Evolutionary conservation across 441 rosid genomes (phyloP).

Genomic region (Eutrema salsugineum): DNA sequence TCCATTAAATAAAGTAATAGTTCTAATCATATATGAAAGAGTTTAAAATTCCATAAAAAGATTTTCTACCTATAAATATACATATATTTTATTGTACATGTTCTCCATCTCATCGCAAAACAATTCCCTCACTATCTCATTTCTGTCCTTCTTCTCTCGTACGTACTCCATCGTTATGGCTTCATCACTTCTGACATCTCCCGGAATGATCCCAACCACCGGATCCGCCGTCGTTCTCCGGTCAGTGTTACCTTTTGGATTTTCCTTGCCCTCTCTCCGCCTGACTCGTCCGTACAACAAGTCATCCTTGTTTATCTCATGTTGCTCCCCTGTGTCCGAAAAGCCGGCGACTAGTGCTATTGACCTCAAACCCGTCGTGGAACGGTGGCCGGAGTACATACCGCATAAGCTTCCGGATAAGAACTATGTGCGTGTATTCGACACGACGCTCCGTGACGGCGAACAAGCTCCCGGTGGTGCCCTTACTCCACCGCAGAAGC

Average conservation of each 20-base stretch:
- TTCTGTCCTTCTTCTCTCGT: background rate
- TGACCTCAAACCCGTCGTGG: constrained; percentile 14
- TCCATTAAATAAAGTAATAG: background rate
- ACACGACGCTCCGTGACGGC: constrained; percentile 96
- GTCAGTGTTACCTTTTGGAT: constrained; percentile 11
- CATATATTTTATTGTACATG: background rate
- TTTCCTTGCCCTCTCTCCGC: background rate
- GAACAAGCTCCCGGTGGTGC: constrained; percentile 96
- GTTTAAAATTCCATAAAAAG: background rate
- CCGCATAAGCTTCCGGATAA: constrained; percentile 66
- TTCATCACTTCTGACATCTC: constrained; percentile 16
- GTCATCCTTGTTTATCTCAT: background rate
- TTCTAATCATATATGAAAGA: background rate
- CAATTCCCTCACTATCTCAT: background rate
- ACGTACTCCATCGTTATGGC: background rate
- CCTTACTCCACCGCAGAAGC: constrained; percentile 75
- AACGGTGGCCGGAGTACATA: constrained; percentile 53
- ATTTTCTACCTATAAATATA: background rate
- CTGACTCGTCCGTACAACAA: background rate
- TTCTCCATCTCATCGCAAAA: constrained; percentile 6
- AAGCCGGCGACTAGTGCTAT: background rate
- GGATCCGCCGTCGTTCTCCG: background rate
- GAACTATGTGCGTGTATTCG: constrained; percentile 74
- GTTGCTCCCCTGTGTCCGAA: background rate
- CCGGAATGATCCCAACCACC: background rate